Evolutionary conservation across 805 yeast genomes (phyloP), one percentile per base, ranked within the genome.

Genomic region (Yarrowia yakushimensis): DNA sequence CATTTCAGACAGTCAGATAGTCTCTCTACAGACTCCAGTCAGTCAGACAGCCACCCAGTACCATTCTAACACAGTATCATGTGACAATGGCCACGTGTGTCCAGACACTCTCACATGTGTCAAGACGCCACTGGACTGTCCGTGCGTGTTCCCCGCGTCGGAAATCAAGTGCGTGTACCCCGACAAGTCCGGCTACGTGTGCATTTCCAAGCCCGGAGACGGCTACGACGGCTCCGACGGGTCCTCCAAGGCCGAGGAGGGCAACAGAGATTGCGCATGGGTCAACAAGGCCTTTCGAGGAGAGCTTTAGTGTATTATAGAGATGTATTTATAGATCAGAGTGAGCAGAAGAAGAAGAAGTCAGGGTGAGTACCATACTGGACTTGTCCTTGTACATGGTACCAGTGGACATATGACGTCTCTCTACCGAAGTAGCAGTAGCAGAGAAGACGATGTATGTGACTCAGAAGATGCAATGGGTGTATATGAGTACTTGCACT

Each of bases 121-220:
- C 0, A 78, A 79, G 1, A 69, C 74, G 1, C 83, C 90, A 0
- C 67, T 79, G 8, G 88, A 86, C 59, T 94, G 99, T 72, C 97
- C 97, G 1, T 94, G 99, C 72, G 90, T 90, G 2, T 93, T 84
- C 70, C 94, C 97, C 1, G 83, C 85, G 64, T 85, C 96, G 0
- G 97, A 93, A 71, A 69, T 88, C 65, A 87, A 89, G 69, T 94
- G 99, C 73, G 71, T 81, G 1, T 76, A 89, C 41, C 96, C 97
- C 0, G 85, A 83, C 66, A 80, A 83, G 18, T 74, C 78, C 31
- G 82, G 82, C 62, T 87, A 78, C 70, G 79, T 92, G 15, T 94
- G 99, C 73, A 87, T 94, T 42, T 87, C 97, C 20, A 88, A 87
- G 67, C 93, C 96, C 0, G 84, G 89, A 1, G 74, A 78, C 2